Conservation (phyloP, 257 asterid genomes). For the Solanum neorickii region DNA sequence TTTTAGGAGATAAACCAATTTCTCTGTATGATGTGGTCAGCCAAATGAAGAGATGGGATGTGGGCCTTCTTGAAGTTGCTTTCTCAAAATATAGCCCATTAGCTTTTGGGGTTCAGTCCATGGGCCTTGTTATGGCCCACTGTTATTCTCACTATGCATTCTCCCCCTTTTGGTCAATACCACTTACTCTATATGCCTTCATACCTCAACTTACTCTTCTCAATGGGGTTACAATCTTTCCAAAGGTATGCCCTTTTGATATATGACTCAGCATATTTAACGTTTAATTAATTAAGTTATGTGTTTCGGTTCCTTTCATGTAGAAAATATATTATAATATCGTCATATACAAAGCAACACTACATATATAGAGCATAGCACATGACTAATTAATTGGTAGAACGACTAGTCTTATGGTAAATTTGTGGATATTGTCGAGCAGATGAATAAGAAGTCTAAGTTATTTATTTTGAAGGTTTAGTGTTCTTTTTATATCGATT, state of each 20-base stretch:
- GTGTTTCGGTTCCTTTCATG: not conserved
- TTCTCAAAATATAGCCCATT: slow-evolving; percentile 42
- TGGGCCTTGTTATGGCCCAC: slow-evolving; percentile 45
- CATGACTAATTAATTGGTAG: not conserved
- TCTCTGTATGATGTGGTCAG: slow-evolving; percentile 37
- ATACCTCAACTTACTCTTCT: slow-evolving; percentile 49
- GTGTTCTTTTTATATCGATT: not conserved
- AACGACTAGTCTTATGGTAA: not conserved
- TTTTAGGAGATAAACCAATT: slow-evolving; percentile 56
- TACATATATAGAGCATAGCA: not conserved
- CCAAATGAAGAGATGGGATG: slow-evolving; percentile 57
- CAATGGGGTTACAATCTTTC: slow-evolving; percentile 39
- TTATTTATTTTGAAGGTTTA: not conserved
- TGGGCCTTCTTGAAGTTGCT: slow-evolving; percentile 67
- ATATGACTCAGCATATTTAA: not conserved
- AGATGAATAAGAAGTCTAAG: too few species aligned
- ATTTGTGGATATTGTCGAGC: not conserved
- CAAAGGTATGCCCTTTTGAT: slow-evolving; percentile 32
- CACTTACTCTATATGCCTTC: slow-evolving; percentile 43
- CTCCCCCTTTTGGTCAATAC: slow-evolving; percentile 54
- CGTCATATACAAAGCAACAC: not conserved
- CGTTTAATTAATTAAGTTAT: not conserved
- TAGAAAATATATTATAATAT: not conserved
- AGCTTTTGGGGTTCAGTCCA: slow-evolving; percentile 30
- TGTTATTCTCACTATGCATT: slow-evolving; percentile 48